A percentile compares a stretch with the other conserved stretches of the same genome.
These are phyloP conservation scores for Aspergillus fructus DNA, from an alignment of 2,329 filamentous ascomycete genomes.

Conservation along the genomic window DNA sequence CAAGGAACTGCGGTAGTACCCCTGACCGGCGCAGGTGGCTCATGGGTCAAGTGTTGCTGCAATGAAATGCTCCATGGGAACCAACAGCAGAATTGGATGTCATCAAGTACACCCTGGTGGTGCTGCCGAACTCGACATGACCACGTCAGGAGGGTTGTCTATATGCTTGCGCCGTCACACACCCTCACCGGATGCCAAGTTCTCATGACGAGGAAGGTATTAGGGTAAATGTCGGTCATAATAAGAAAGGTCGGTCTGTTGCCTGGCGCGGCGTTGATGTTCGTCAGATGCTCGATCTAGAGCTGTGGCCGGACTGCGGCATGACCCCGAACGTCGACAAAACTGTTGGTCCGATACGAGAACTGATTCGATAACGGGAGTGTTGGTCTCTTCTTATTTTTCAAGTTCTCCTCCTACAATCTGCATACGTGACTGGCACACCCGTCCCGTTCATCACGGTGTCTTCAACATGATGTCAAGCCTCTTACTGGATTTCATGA, in stretches of 20 bases:
- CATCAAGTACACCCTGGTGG: slow-evolving; percentile 2
- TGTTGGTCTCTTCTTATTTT: slow-evolving; percentile 16
- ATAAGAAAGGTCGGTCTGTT: slow-evolving; percentile 10
- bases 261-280: slow-evolving; percentile 16
- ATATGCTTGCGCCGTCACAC: slow-evolving; percentile 8
- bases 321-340: slow-evolving; percentile 18
- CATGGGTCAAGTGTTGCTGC: slow-evolving; percentile 14
- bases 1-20: slow-evolving; percentile 16
- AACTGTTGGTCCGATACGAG: slow-evolving; percentile 20
- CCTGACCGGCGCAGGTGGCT: slow-evolving; percentile 19
- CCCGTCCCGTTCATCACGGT: slow-evolving; percentile 8
- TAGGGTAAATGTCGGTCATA: slow-evolving; percentile 8
- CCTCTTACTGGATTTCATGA: slow-evolving; percentile 21
- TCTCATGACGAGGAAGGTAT: slow-evolving; percentile 15
- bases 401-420: not conserved
- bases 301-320: slow-evolving; percentile 18
- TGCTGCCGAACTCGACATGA: slow-evolving; percentile 15
- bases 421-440: slow-evolving; percentile 21
- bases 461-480: slow-evolving; percentile 27
- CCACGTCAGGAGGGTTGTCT: slow-evolving; percentile 10
- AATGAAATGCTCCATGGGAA: slow-evolving; percentile 8
- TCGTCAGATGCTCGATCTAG: slow-evolving; percentile 23
- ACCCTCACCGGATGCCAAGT: slow-evolving; percentile 6
- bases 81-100: slow-evolving; percentile 5
- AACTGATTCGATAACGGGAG: slow-evolving; percentile 24